Base-by-base conservation (phyloP, 352 stramenopile genomes). In the Globisporangium barbulae region DNA sequence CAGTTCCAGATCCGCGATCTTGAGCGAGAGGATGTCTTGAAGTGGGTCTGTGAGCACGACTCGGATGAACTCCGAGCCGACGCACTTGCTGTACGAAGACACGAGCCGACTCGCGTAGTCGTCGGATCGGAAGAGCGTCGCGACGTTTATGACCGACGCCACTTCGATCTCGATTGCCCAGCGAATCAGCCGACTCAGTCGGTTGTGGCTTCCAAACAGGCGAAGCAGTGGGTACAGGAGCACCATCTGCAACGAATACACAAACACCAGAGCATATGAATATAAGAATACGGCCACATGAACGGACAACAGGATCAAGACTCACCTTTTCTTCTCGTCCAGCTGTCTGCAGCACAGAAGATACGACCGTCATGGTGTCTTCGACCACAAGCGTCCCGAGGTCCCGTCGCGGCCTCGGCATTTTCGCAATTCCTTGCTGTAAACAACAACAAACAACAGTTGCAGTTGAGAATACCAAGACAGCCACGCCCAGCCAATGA, bases 141-240 rank as follows among this genome's bases (percentile, higher is more conserved):
- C 81, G 15, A 92, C 81, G 41, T 89, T 89, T 37, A 90, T 83
- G 41, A 90, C 80, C 7, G 78, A 88, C 33, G 78, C 71, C 3
- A 90, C 82, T 55, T 92, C 83, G 44, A 87, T 89, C 55, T 92
- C 83, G 21, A 92, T 92, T 25, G 78, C 80, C 83, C 83, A 92
- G 19, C 73, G 73, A 41, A 92, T 89, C 41, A 92, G 66, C 5
- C 76, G 72, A 25, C 78, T 83, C 21, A 92, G 69, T 33, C 74
- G 70, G 31, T 87, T 78, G 56, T 74, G 78, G 53, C 75, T 86
- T 4, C 73, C 83, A 67, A 89, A 92, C 3, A 90, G 59, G 3
- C 83, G 81, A 21, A 92, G 73, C 19, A 92, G 72, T 5, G 83
- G 81, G 42, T 76, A 77, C 19, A 91, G 59, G 25, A 90, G 61